Base-by-base conservation (phyloP, 2,329 filamentous ascomycete genomes). In the Emergomyces orientalis region DNA sequence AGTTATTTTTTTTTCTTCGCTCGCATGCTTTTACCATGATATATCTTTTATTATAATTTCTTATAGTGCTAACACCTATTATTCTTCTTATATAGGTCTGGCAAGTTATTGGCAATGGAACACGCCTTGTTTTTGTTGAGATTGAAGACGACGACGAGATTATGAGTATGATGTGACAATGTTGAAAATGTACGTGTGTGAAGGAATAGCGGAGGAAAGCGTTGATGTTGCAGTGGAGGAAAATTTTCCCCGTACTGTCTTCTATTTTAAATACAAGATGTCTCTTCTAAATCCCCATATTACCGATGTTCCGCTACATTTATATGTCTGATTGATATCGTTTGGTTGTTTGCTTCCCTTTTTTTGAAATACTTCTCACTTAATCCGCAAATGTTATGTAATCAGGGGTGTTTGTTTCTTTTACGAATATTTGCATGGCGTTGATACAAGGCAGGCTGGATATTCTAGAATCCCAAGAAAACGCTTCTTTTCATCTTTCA, bases 51-150 rank as follows among this genome's bases (percentile, higher is more conserved):
- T 14, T 32, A 27, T 34, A 11, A 14, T 22, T 34, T 32, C 51
- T 8, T 37, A 22, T 13, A 54, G 60, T 64, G 67, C 78, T 85
- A 73, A 84, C 67, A 60, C 64, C 51, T 34, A 41, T 51, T 59
- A 64, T 51, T 37, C 45, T 11, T 63, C 61, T 54, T 54, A 62
- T 57, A 59, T 60, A 91, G 88, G 81, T 91, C 66, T 91, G 88
- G 89, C 88, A 91, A 86, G 88, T 88, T 45, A 81, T 86, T 67
- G 86, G 85, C 65, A 86, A 86, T 66, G 88, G 87, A 63, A 85
- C 85, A 43, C 82, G 88, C 67, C 79, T 92, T 63, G 81, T 90
- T 39, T 91, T 91, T 72, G 82, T 91, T 71, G 86, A 84, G 39
- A 79, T 81, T 22, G 79, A 78, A 63, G 81, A 84, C 65, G 84